A percentile compares a stretch with the other conserved stretches of the same genome.
Evolutionary conservation across 345 rosid species (phyloP).

Genomic region (Brassica incana): DNA sequence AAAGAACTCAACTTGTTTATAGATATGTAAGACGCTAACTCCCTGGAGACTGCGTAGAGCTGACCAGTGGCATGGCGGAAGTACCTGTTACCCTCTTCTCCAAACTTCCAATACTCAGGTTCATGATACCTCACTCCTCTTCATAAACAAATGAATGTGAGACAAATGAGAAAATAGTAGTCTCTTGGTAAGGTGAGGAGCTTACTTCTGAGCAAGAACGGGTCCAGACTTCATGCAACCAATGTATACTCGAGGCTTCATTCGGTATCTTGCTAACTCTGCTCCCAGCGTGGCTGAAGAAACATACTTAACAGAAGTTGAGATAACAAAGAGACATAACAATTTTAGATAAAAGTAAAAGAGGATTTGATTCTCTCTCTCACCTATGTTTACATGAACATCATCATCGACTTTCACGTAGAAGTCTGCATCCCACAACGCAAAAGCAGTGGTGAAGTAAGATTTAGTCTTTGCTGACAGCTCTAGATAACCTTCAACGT

Average conservation of each 20-base stretch:
- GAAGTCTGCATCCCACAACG: slow-evolving; percentile 96
- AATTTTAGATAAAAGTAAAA: not conserved
- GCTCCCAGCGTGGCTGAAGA: slow-evolving; percentile 90
- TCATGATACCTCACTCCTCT: slow-evolving; percentile 98
- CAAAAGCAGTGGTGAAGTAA: slow-evolving; percentile 81
- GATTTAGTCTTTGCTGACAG: slow-evolving; percentile 88
- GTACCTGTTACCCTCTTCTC: slow-evolving; percentile 92
- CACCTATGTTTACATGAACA: slow-evolving; percentile 97
- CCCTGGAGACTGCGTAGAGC: slow-evolving; percentile 85
- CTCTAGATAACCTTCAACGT: slow-evolving; percentile 96
- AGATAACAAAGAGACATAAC: slow-evolving; percentile 18
- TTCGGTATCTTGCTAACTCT: slow-evolving; percentile 67
- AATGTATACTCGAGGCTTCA: slow-evolving; percentile 73
- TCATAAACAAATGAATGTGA: not conserved
- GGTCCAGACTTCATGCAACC: slow-evolving; percentile 99
- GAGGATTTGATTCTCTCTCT: not conserved
- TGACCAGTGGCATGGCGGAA: slow-evolving; percentile 99
- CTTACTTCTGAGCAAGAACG: slow-evolving; percentile 96
- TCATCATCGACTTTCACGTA: slow-evolving; percentile 98
- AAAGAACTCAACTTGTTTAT: slow-evolving; percentile 71
- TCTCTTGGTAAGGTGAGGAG: slow-evolving; percentile 10
- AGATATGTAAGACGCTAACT: slow-evolving; percentile 77
- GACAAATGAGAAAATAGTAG: too few relatives aligned
- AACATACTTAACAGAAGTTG: slow-evolving; percentile 13
- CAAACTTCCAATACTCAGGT: slow-evolving; percentile 97